phyloP scores from a whole-genome alignment of 306 rosid genomes.

The Vicia faba region DNA sequence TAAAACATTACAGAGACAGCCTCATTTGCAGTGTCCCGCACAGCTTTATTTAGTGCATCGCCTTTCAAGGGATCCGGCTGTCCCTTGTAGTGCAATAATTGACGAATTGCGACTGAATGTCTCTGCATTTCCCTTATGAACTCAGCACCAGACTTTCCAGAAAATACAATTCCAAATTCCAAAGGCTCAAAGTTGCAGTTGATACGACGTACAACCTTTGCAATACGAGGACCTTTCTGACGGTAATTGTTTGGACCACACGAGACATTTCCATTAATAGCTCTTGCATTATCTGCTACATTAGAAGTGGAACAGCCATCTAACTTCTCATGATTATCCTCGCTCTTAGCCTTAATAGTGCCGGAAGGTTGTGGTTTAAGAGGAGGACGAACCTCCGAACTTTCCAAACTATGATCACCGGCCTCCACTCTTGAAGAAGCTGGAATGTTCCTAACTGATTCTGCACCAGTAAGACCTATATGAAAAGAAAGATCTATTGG shows the following conservation, averaged over 20 bases:
- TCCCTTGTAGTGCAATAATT: conserved; percentile 90
- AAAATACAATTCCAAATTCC: conserved; percentile 78
- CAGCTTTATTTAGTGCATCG: conserved; percentile 91
- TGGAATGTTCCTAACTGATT: no score
- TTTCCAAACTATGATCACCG: no score
- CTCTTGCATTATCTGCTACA: no score
- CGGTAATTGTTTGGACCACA: conserved; percentile 59
- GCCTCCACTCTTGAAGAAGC: no score
- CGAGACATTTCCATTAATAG: no score
- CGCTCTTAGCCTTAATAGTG: no score
- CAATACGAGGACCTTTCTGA: conserved; percentile 97
- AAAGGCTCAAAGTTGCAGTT: conserved; percentile 91
- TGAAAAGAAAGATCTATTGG: no score
- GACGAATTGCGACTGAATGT: conserved; percentile 86
- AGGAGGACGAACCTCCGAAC: no score
- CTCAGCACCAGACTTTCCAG: conserved; percentile 93
- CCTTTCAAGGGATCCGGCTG: conserved; percentile 89
- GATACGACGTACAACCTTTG: conserved; percentile 91
- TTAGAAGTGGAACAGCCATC: no score
- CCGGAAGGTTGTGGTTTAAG: no score
- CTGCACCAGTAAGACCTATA: no score
- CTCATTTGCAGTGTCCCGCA: conserved; percentile 90
- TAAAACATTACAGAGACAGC: conserved; percentile 73
- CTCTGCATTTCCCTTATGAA: conserved; percentile 98
- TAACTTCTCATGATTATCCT: no score